Evolutionary conservation across 345 rosid species (phyloP).

Genomic region (Erysimum cheiranthoides): DNA sequence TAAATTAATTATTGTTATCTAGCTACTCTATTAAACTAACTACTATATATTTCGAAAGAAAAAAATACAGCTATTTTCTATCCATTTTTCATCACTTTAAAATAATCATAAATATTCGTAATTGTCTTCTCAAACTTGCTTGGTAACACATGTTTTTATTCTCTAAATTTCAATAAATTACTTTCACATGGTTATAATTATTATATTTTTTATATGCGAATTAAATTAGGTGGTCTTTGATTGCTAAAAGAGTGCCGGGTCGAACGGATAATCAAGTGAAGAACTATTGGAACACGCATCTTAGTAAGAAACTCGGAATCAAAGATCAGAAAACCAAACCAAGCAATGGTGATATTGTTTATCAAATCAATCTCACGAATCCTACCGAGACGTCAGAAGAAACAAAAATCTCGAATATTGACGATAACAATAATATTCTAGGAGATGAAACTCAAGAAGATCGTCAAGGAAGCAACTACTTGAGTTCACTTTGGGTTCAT

Average conservation of each 20-base stretch:
- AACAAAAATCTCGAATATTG: conserved; percentile 27
- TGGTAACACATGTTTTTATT: conserved; percentile 23
- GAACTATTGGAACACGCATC: conserved; percentile 68
- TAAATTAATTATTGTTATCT: background rate
- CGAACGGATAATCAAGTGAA: conserved; percentile 80
- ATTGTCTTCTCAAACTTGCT: conserved; percentile 14
- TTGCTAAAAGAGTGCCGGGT: conserved; percentile 75
- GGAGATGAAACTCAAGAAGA: conserved; percentile 40
- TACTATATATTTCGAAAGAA: background rate
- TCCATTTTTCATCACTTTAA: conserved; percentile 23
- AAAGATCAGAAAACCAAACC: conserved; percentile 39
- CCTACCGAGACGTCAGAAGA: conserved; percentile 27
- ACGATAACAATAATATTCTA: conserved; percentile 6
- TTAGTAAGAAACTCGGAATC: conserved; percentile 60
- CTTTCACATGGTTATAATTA: background rate
- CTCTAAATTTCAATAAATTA: conserved; percentile 2
- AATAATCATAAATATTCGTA: background rate
- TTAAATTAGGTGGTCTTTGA: conserved; percentile 66
- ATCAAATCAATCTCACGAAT: conserved; percentile 37
- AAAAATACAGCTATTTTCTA: background rate
- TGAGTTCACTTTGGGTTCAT: conserved; percentile 55
- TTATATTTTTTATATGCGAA: conserved; percentile 8
- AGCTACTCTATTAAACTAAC: background rate
- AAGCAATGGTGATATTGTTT: conserved; percentile 27
- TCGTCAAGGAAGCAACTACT: conserved; percentile 35